Conservation (phyloP, 176 grass and related monocot genomes). For the Canna indica region DNA sequence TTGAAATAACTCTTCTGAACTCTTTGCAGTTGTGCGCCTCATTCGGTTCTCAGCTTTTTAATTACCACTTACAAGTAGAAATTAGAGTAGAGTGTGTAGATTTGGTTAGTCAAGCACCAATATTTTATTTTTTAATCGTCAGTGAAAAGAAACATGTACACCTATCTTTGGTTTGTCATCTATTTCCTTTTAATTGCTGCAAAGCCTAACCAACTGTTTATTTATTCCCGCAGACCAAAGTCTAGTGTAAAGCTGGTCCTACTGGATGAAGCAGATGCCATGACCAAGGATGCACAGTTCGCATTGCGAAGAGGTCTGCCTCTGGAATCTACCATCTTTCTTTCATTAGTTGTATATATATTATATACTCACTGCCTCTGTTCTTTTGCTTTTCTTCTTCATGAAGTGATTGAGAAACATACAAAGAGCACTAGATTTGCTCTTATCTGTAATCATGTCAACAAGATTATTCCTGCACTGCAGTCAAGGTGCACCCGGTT, state of each 20-base stretch:
- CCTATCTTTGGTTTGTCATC: not conserved
- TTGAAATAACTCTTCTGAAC: not conserved
- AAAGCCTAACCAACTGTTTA: constrained; percentile 1
- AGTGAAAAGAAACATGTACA: not conserved
- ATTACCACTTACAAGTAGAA: not conserved
- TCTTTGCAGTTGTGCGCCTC: not conserved
- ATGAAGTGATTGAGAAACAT: constrained; percentile 92
- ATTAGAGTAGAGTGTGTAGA: not conserved
- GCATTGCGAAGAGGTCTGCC: constrained; percentile 80
- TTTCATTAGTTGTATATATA: constrained; percentile 11
- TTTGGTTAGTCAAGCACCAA: not conserved
- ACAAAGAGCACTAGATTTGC: constrained; percentile 99
- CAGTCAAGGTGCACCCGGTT: constrained; percentile 98
- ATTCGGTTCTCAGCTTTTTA: not conserved
- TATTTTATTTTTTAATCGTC: not conserved
- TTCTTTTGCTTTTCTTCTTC: constrained; percentile 5
- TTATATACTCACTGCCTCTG: constrained; percentile 12
- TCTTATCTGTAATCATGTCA: constrained; percentile 94
- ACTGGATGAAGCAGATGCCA: constrained; percentile 93
- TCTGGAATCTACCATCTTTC: not conserved
- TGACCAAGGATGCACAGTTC: constrained; percentile 99
- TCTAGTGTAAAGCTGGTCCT: constrained; percentile 85
- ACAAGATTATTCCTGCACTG: constrained; percentile 96
- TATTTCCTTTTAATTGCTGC: not conserved
- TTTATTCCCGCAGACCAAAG: constrained; percentile 45